Conservation (phyloP, 805 yeast species). For the Suhomyces emberorum region DNA sequence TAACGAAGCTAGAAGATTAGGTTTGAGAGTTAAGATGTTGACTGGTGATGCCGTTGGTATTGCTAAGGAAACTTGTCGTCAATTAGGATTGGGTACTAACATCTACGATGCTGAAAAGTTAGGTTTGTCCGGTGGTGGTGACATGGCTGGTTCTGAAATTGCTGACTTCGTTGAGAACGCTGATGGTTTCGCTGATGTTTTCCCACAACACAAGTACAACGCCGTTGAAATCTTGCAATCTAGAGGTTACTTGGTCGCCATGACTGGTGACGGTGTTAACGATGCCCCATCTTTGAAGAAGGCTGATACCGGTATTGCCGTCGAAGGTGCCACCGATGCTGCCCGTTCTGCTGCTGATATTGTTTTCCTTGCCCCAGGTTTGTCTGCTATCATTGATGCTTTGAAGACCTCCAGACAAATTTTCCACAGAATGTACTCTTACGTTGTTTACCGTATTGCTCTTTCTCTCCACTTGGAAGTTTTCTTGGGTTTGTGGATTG, state of each 20-base stretch:
- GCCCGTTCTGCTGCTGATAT: slow-evolving; percentile 97
- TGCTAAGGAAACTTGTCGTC: slow-evolving; percentile 98
- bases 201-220: slow-evolving; percentile 96
- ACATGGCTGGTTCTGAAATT: slow-evolving; percentile 95
- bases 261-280: slow-evolving; percentile 99
- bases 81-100: slow-evolving; percentile 94
- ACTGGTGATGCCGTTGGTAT: slow-evolving; percentile 99
- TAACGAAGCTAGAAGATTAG: slow-evolving; percentile 83
- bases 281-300: slow-evolving; percentile 97
- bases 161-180: slow-evolving; percentile 97
- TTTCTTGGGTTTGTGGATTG: slow-evolving; percentile 95
- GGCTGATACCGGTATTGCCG: slow-evolving; percentile 89
- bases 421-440: slow-evolving; percentile 96
- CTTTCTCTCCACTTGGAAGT: slow-evolving; percentile 90
- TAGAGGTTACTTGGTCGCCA: slow-evolving; percentile 96
- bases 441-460: slow-evolving; percentile 97
- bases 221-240: slow-evolving; percentile 93
- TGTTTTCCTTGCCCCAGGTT: slow-evolving; percentile 55
- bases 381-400: slow-evolving; percentile 32
- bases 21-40: slow-evolving; percentile 95
- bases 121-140: slow-evolving; percentile 92
- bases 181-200: slow-evolving; percentile 97
- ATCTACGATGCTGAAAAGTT: slow-evolving; percentile 95
- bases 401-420: slow-evolving; percentile 55
- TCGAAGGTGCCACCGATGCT: slow-evolving; percentile 97